Base-by-base conservation (phyloP, 768 basidiomycete species). In the Tulasnella sp. region DNA sequence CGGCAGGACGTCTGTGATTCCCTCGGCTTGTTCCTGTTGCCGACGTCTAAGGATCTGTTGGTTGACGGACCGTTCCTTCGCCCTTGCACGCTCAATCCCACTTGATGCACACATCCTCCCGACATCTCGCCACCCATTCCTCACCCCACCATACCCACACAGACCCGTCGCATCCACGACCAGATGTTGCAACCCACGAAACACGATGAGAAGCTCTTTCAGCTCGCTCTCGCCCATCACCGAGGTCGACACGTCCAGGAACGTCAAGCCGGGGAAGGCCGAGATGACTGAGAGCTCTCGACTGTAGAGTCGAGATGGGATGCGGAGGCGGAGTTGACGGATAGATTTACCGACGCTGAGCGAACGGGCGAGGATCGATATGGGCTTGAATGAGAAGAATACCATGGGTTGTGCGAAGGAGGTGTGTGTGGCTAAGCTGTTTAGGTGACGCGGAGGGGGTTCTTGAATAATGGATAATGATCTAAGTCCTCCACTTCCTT, bases 381-480 rank as follows among this genome's bases (percentile, higher is more conserved):
- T 70, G 41, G 75, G 68, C 38, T 83, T 78, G 57, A 94, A 73
- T 43, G 77, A 78, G 68, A 87, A 87, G 71, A 92, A 90, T 2
- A 91, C 87, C 63, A 96, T 76, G 0, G 92, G 92, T 66, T 94
- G 92, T 1, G 92, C 92, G 62, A 86, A 85, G 34, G 55, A 58
- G 15, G 45, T 58, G 2, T 45, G 48, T 17, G 50, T 25, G 30
- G 9, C 50, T 19, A 52, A 11, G 22, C 50, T 71, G 65, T 15
- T 64, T 62, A 12, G 73, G 72, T 31, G 74, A 66, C 27, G 1
- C 73, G 66, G 41, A 77, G 80, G 69, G 1, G 81, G 76, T 62
- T 87, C 85, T 70, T 87, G 85, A 10, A 85, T 73, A 49, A 87
- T 77, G 2, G 63, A 63, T 4, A 63, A 22, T 10, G 15, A 27